A percentile compares a stretch with the other conserved stretches of the same genome.
phyloP scores from a whole-genome alignment of 2,329 filamentous ascomycete species.

The Zopfia rhizophila region DNA sequence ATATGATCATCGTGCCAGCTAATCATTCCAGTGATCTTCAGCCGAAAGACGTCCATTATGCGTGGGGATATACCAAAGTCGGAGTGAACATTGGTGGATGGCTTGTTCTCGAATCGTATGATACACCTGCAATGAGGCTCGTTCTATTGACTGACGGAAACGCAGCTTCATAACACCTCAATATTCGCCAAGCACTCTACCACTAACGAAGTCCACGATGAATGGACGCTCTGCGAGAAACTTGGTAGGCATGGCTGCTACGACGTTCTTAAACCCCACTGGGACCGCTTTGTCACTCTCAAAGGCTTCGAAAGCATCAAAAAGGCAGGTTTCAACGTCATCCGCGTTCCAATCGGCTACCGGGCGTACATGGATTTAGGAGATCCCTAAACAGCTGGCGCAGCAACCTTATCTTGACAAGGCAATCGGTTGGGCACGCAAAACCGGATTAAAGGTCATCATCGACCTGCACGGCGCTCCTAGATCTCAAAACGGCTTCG shows the following conservation, averaged over 20 bases:
- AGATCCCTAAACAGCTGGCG: constrained; percentile 62
- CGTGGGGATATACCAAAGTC: constrained; percentile 58
- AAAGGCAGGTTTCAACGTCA: constrained; percentile 67
- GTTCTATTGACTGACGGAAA: constrained; percentile 9
- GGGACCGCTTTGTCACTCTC: constrained; percentile 61
- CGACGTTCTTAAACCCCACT: constrained; percentile 59
- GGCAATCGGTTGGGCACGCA: constrained; percentile 66
- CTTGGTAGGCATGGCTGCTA: constrained; percentile 58
- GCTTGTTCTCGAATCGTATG: constrained; percentile 46
- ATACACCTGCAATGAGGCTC: not conserved
- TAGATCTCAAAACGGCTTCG: constrained; percentile 69
- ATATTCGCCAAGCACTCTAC: constrained; percentile 57
- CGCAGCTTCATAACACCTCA: constrained; percentile 64
- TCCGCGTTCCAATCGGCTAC: constrained; percentile 68
- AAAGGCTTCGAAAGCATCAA: constrained; percentile 66
- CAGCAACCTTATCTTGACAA: constrained; percentile 64
- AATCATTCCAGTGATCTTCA: constrained; percentile 31
- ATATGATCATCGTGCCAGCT: not conserved
- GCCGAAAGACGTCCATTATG: constrained; percentile 43
- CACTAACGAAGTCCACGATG: constrained; percentile 55
- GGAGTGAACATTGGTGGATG: constrained; percentile 48
- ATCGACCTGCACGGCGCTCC: constrained; percentile 66
- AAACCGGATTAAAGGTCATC: constrained; percentile 64
- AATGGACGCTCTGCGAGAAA: constrained; percentile 61
- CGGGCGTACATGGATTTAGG: constrained; percentile 64